Evolutionary conservation across 371 early-diverging fungal genomes (phyloP).

Genomic region (Rhizopus arrhizus): DNA sequence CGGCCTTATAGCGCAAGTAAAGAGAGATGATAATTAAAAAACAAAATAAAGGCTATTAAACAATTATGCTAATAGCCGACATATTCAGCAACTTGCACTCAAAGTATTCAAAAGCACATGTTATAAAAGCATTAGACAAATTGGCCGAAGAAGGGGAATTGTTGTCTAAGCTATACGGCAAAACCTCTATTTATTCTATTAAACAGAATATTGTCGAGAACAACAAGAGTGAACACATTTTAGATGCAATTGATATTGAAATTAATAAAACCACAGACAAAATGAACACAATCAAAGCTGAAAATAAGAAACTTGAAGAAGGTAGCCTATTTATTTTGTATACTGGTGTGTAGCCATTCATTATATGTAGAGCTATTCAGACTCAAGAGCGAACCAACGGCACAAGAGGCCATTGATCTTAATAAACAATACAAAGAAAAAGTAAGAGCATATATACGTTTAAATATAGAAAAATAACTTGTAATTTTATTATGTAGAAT

Average conservation of each 20-base stretch:
- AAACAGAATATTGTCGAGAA: conserved; percentile 10
- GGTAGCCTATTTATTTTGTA: not conserved
- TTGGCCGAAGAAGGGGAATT: conserved; percentile 17
- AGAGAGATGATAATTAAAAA: not conserved
- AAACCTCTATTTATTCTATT: conserved; percentile 20
- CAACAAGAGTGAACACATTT: not conserved
- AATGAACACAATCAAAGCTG: not conserved
- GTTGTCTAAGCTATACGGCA: conserved; percentile 24
- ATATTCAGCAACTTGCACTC: conserved; percentile 29
- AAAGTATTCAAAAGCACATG: conserved; percentile 20
- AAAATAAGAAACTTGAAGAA: conserved; percentile 13
- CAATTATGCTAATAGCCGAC: conserved; percentile 18
- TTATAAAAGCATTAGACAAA: conserved; percentile 21
- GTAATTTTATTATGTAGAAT: conserved; percentile 9
- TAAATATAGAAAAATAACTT: not conserved
- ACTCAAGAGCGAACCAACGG: conserved; percentile 18
- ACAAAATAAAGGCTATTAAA: not conserved
- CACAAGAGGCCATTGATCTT: conserved; percentile 15
- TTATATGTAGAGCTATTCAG: conserved; percentile 3
- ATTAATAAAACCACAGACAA: not conserved
- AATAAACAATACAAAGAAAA: conserved; percentile 7
- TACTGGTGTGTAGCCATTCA: not conserved
- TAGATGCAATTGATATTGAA: not conserved
- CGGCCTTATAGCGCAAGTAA: conserved; percentile 34
- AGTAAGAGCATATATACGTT: not conserved